Evolutionary conservation across 768 basidiomycete genomes (phyloP).

Genomic region (Auricularia sp.): DNA sequence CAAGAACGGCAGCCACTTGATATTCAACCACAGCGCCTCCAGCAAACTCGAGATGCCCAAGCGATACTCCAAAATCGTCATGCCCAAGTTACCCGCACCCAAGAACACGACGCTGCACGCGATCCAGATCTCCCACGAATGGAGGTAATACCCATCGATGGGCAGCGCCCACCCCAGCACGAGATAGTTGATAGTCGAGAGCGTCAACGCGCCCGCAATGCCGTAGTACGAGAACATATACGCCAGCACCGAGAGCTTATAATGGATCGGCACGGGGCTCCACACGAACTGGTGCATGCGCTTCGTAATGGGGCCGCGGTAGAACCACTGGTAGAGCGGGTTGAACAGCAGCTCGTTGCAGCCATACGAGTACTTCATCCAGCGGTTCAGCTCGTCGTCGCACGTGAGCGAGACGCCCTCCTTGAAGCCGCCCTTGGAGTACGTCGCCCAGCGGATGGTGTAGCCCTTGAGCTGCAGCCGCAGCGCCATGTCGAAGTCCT

Average conservation of each 20-base stretch:
- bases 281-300: constrained; percentile 23
- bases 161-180: constrained; percentile 63
- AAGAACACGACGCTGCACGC: constrained; percentile 70
- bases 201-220: constrained; percentile 57
- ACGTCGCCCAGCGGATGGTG: constrained; percentile 24
- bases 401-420: constrained; percentile 29
- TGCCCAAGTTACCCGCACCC: constrained; percentile 62
- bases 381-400: constrained; percentile 29
- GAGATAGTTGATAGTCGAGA: constrained; percentile 62
- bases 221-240: constrained; percentile 37
- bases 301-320: constrained; percentile 24
- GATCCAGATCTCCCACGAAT: constrained; percentile 72
- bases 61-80: constrained; percentile 63
- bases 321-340: constrained; percentile 23
- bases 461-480: constrained; percentile 33
- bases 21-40: constrained; percentile 20
- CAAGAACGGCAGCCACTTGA: constrained; percentile 33
- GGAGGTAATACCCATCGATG: constrained; percentile 68
- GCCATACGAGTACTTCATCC: constrained; percentile 22
- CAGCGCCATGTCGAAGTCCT: constrained; percentile 76
- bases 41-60: constrained; percentile 35
- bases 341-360: constrained; percentile 26
- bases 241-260: constrained; percentile 42
- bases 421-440: constrained; percentile 25
- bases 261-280: constrained; percentile 37